These are phyloP conservation scores for Narthecium ossifragum DNA, from an alignment of 106 monocot genomes.

Conservation along the genomic window DNA sequence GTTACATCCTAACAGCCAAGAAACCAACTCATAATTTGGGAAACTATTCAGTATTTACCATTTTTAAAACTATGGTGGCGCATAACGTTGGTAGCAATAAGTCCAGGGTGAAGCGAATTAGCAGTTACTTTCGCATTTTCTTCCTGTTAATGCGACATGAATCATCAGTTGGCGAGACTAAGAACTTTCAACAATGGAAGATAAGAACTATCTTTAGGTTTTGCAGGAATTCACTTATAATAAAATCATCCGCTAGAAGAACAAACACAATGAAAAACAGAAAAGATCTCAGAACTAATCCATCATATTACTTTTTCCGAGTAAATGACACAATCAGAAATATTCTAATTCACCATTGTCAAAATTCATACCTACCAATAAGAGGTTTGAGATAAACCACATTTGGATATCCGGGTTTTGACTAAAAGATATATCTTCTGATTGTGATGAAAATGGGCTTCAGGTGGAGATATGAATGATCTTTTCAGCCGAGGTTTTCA, in stretches of 20 bases:
- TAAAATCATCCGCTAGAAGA: no score
- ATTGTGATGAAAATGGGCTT: no score
- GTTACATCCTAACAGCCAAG: neutral
- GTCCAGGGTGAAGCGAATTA: conserved; percentile 9
- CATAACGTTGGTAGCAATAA: neutral
- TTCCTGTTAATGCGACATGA: neutral
- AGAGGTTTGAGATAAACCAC: no score
- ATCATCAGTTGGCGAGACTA: neutral
- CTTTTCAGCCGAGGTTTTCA: neutral
- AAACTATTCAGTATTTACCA: neutral
- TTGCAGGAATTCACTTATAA: no score
- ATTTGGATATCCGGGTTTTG: no score
- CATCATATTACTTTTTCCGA: no score
- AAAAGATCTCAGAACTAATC: neutral
- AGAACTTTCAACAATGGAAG: neutral
- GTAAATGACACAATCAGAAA: no score
- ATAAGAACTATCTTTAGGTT: no score
- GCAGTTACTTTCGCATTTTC: conserved; percentile 1
- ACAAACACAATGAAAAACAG: no score
- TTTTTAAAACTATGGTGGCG: neutral
- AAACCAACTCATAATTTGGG: neutral
- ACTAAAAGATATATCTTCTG: neutral
- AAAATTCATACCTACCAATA: no score
- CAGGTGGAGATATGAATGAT: no score
- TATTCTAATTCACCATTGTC: no score